Evolutionary conservation across 495 filamentous ascomycete species (phyloP), one percentile per base, ranked within the genome.

Genomic region (Penicillium ucsense): DNA sequence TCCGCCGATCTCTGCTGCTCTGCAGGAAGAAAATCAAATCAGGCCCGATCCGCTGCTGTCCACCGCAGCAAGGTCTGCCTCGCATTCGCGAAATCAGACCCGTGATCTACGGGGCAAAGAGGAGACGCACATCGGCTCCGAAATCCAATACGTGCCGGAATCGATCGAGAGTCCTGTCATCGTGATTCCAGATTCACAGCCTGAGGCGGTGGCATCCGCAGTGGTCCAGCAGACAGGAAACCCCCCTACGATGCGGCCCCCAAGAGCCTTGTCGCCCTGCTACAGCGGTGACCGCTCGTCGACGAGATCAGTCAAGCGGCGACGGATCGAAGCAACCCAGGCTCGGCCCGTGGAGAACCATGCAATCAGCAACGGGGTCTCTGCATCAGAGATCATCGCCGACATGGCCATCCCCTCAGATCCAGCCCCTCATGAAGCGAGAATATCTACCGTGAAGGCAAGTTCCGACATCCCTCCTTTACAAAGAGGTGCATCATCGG

Each of bases 161-260:
- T 74, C 71, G 5, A 67, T 70, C 42, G 58, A 63, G 6, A 71
- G 61, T 29, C 64, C 69, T 32, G 56, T 74, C 11, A 78, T 70
- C 47, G 65, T 71, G 4, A 68, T 80, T 32, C 72, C 73, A 44
- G 67, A 75, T 51, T 65, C 71, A n/a, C 60, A 66, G 36, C 62
- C 60, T 35, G 53, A 56, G n/a, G 34, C 41, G 30, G 7, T 12
- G 8, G 6, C 9, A 44, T 34, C 8, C n/a, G 28, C 28, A n/a
- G 28, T 20, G 20, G 20, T 20, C 20, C 20, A 20, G 20, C 20
- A 20, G 20, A 20, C 20, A 20, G 20, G 20, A 20, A 1, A 20
- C 20, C 20, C 20, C 20, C 20, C 1, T 20, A 20, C 20, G 20
- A 20, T 20, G 20, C 20, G 2, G 20, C 20, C 20, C 20, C 20